Conservation (phyloP, 148 eudicot genomes). For the Heliosperma pusillum region DNA sequence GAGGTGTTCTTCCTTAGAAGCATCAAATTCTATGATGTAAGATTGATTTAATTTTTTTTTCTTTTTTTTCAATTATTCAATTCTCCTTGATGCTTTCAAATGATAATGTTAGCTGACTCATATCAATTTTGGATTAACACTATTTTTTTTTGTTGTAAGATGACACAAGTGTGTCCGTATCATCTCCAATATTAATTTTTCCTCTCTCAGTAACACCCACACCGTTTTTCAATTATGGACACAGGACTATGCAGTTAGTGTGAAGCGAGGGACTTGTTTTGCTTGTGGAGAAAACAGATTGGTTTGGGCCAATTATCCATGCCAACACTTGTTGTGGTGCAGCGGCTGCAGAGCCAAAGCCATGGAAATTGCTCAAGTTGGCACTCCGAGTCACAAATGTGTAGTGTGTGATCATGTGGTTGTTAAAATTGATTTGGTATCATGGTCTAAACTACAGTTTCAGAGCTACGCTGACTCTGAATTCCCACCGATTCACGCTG, state of each 20-base stretch:
- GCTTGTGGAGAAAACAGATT: slow-evolving; percentile 30
- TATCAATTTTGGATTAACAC: too few relatives aligned
- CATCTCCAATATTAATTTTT: background rate
- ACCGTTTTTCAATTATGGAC: background rate
- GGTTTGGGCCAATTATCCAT: slow-evolving; percentile 42
- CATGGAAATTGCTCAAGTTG: slow-evolving; percentile 28
- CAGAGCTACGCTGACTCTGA: slow-evolving; percentile 19
- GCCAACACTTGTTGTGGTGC: slow-evolving; percentile 39
- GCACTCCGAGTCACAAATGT: slow-evolving; percentile 31
- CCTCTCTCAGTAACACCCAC: background rate
- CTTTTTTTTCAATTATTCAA: too few relatives aligned
- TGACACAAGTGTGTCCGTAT: background rate
- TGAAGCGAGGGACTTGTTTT: slow-evolving; percentile 30
- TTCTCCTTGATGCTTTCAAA: too few relatives aligned
- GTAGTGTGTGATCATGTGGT: slow-evolving; percentile 36
- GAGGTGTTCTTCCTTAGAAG: slow-evolving; percentile 34
- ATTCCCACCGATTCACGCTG: slow-evolving; percentile 27
- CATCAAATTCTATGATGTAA: slow-evolving; percentile 30
- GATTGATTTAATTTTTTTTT: background rate
- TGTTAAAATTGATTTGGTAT: slow-evolving; percentile 25
- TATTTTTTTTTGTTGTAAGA: slow-evolving; percentile 19
- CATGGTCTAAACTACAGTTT: slow-evolving; percentile 16
- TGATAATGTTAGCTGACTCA: too few relatives aligned
- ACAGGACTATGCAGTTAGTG: slow-evolving; percentile 33
- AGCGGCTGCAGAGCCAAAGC: slow-evolving; percentile 31